A percentile compares a stretch with the other conserved stretches of the same genome.
phyloP scores from a whole-genome alignment of 768 basidiomycete genomes.

The Lepiota brunneoincarnata region DNA sequence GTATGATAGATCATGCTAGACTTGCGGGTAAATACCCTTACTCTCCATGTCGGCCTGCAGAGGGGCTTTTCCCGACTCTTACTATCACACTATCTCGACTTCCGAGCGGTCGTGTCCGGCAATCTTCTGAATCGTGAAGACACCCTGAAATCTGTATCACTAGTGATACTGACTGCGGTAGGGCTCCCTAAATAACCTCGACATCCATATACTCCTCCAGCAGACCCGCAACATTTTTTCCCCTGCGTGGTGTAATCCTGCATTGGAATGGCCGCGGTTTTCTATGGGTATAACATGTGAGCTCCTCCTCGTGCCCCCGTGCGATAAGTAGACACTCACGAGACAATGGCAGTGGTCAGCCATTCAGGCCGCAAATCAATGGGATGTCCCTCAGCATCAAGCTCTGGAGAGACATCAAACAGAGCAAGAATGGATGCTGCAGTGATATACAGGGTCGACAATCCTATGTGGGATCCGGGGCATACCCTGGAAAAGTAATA shows the following conservation, averaged over 20 bases:
- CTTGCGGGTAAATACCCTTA: too few relatives aligned
- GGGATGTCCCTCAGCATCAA: slow-evolving; percentile 22
- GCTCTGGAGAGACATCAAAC: slow-evolving; percentile 21
- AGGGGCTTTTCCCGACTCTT: too few relatives aligned
- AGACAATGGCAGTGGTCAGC: not conserved
- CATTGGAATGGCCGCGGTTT: not conserved
- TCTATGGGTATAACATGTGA: not conserved
- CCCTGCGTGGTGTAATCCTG: not conserved
- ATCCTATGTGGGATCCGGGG: slow-evolving; percentile 18
- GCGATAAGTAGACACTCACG: not conserved
- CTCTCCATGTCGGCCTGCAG: too few relatives aligned
- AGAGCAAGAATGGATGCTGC: slow-evolving; percentile 16
- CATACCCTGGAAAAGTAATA: slow-evolving; percentile 10
- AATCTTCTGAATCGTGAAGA: too few relatives aligned
- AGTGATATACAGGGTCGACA: slow-evolving; percentile 17
- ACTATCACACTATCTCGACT: too few relatives aligned
- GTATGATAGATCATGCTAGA: too few relatives aligned
- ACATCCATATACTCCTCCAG: not conserved
- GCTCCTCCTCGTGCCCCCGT: not conserved
- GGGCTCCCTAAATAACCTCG: not conserved
- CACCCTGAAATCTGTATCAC: too few relatives aligned
- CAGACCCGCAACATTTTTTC: not conserved
- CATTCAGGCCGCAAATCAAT: slow-evolving; percentile 21
- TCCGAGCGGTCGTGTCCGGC: too few relatives aligned
- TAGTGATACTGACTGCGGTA: too few relatives aligned